phyloP scores from a whole-genome alignment of 1,284 basidiomycete genomes.

The Ceratobasidium sp. region DNA sequence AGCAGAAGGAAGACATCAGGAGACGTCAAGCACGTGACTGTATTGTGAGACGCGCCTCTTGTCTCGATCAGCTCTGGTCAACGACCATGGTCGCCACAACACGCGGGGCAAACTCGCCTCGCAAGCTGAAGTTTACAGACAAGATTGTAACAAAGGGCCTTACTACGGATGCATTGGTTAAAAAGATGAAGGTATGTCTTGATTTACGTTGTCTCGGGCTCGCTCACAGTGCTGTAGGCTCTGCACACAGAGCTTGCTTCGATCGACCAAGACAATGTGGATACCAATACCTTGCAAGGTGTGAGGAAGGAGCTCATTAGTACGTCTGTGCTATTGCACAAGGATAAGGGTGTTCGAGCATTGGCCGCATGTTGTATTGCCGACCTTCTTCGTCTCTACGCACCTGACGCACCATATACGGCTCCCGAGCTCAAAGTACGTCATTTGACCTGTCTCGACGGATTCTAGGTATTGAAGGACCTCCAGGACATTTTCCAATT shows the following conservation, averaged over 20 bases:
- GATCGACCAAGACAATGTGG: conserved; percentile 89
- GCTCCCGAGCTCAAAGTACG: conserved; percentile 74
- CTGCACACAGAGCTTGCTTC: conserved; percentile 84
- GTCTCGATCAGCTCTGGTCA: conserved; percentile 17
- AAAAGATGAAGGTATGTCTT: conserved; percentile 73
- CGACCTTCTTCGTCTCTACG: conserved; percentile 92
- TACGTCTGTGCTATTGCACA: conserved; percentile 86
- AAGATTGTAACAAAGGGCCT: conserved; percentile 77
- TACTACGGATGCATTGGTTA: conserved; percentile 79
- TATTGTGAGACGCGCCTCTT: conserved; percentile 41
- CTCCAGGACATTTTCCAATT: conserved; percentile 91
- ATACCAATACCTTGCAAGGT: conserved; percentile 72
- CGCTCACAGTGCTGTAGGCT: conserved; percentile 52
- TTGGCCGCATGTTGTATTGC: conserved; percentile 94
- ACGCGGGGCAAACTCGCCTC: conserved; percentile 40
- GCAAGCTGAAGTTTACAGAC: conserved; percentile 75
- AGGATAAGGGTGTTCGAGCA: conserved; percentile 93
- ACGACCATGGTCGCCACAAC: conserved; percentile 39
- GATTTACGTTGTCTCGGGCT: not conserved
- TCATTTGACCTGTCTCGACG: not conserved
- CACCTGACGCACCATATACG: conserved; percentile 96
- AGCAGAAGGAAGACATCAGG: conserved; percentile 4
- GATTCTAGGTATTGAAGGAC: not conserved
- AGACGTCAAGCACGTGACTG: conserved; percentile 35
- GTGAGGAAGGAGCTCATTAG: conserved; percentile 84